Base-by-base conservation (phyloP, 2,329 filamentous ascomycete species). In the Thermothelomyces thermophilus region DNA sequence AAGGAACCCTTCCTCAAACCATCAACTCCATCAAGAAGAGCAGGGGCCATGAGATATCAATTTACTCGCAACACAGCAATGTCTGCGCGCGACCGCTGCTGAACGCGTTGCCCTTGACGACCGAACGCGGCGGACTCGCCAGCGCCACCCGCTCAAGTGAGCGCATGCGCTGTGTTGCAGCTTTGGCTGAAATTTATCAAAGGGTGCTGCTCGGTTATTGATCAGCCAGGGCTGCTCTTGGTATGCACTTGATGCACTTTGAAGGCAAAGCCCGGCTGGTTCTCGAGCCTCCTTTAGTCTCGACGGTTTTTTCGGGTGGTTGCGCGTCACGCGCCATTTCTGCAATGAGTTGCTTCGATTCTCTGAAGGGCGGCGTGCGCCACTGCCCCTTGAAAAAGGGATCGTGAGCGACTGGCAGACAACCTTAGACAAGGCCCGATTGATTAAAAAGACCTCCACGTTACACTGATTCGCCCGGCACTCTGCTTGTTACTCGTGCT, bases 1-100 rank as follows among this genome's bases (percentile, higher is more conserved):
- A 55, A 58, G 53, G 33, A 44, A 36, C 22, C 41, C 34, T 26
- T 44, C 35, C 36, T 28, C 30, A 13, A 30, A 41, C 36, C 36
- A 35, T 26, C 31, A 22, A 24, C 31, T 34, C 52, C 33, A 40
- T 51, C 48, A 43, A 40, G 41, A 46, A 17, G 19, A 30, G 45
- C 47, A 46, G 11, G 41, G 28, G 35, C 48, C 30, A 37, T 30
- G 16, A 30, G 17, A 42, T 30, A 41, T 28, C 33, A 24, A 41
- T 41, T 24, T 33, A 33, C 28, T 17, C 31, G 31, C 36, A 34
- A 36, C 20, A 10, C 44, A 11, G 34, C 26, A 28, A 47, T 33
- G 37, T 31, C 22, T 9, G 28, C 7, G 41, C 17, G 41, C 34
- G 24, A 40, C 41, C 28, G 16, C 28, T 10, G n/a, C 30, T 10